Percentiles rank a stretch among this genome's conserved stretches.
Conservation (phyloP, 257 asterid species). For the Rauvolfia tetraphylla region DNA sequence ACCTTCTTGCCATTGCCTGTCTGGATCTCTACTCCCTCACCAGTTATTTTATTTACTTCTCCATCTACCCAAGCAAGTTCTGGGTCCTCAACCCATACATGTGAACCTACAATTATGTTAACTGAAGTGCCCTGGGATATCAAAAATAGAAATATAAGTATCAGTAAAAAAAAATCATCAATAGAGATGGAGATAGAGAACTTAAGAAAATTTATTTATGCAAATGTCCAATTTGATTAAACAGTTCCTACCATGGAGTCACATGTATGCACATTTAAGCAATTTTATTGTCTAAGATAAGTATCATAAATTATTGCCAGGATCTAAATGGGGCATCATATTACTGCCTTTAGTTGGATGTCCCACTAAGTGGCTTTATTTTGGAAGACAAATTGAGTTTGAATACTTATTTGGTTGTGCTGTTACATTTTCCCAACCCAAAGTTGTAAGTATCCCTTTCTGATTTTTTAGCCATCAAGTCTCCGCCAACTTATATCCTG, state of each 20-base stretch:
- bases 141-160: slow-evolving; percentile 11
- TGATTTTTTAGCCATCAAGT: neutral
- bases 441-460: neutral
- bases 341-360: neutral
- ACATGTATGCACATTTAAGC: neutral
- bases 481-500: neutral
- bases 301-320: neutral
- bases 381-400: neutral
- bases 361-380: neutral
- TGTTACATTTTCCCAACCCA: neutral
- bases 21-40: slow-evolving; percentile 65
- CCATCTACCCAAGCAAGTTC: slow-evolving; percentile 80
- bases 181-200: slow-evolving; percentile 1
- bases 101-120: slow-evolving; percentile 86
- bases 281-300: neutral
- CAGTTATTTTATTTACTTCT: slow-evolving; percentile 67
- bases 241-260: neutral
- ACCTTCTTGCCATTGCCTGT: slow-evolving; percentile 85
- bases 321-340: neutral
- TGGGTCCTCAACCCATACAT: slow-evolving; percentile 90
- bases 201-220: neutral
- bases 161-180: slow-evolving; percentile 5
- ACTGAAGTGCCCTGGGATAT: slow-evolving; percentile 74
- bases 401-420: neutral
- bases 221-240: neutral